phyloP scores from a whole-genome alignment of 768 basidiomycete species.

The Macrolepiota albuminosa region DNA sequence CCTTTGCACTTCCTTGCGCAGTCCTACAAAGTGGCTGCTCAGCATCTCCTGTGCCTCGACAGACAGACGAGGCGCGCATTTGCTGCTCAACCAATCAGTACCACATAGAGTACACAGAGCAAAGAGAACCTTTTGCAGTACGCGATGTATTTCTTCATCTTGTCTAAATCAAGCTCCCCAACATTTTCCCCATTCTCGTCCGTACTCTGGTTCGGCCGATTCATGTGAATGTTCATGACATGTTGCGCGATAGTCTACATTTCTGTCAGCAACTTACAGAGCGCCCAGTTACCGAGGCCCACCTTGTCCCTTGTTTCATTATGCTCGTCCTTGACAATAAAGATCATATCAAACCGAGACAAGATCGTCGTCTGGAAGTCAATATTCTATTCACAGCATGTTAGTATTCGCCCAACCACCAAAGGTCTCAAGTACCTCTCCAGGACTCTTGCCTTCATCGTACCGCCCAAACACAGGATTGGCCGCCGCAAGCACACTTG shows the following conservation, averaged over 20 bases:
- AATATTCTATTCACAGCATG: slow-evolving; percentile 57
- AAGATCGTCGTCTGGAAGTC: slow-evolving; percentile 98
- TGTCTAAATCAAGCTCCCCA: slow-evolving; percentile 93
- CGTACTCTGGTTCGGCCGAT: slow-evolving; percentile 61
- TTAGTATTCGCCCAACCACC: slow-evolving; percentile 2
- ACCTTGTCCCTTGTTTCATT: slow-evolving; percentile 91
- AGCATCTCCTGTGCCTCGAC: slow-evolving; percentile 95
- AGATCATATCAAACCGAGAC: slow-evolving; percentile 99
- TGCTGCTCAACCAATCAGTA: slow-evolving; percentile 40
- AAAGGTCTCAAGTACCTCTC: slow-evolving; percentile 53
- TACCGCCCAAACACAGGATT: slow-evolving; percentile 98
- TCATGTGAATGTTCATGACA: slow-evolving; percentile 99
- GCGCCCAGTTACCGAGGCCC: neutral
- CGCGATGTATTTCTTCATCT: slow-evolving; percentile 97
- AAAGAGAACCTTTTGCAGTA: slow-evolving; percentile 84
- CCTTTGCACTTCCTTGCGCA: slow-evolving; percentile 91
- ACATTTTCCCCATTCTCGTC: slow-evolving; percentile 63
- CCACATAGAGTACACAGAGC: neutral
- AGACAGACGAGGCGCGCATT: slow-evolving; percentile 94
- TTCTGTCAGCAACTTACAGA: neutral
- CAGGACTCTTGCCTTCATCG: slow-evolving; percentile 93
- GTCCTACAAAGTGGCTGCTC: slow-evolving; percentile 88
- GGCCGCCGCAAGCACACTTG: slow-evolving; percentile 93
- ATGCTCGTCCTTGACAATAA: slow-evolving; percentile 97
- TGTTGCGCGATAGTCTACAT: slow-evolving; percentile 88